These are phyloP conservation scores for Phytomonas sp. DNA, from an alignment of 208 protist genomes.

Conservation along the genomic window DNA sequence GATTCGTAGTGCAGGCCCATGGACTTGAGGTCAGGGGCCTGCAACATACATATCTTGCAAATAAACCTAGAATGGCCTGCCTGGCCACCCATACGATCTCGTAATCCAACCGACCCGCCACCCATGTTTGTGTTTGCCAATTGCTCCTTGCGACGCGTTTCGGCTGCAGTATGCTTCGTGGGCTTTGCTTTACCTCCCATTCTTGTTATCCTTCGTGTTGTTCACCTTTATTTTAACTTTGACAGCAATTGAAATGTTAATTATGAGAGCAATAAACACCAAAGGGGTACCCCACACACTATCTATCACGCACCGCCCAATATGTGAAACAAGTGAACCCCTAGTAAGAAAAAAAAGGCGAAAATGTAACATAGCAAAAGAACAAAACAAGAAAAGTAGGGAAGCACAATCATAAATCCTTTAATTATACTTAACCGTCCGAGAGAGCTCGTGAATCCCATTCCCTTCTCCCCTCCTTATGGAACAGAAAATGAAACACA, in stretches of 20 bases:
- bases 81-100: constrained; percentile 51
- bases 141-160: constrained; percentile 60
- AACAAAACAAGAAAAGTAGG: not conserved
- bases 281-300: not conserved
- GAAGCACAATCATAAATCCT: not conserved
- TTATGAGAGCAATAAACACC: not conserved
- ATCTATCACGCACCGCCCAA: not conserved
- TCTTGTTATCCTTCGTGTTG: constrained; percentile 9
- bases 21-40: constrained; percentile 57
- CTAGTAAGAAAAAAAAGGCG: not conserved
- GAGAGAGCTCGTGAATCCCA: not conserved
- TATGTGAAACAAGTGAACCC: not conserved
- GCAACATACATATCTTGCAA: constrained; percentile 57
- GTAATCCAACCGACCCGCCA: constrained; percentile 40
- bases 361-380: not conserved
- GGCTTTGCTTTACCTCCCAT: constrained; percentile 80
- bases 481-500: not conserved
- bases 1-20: constrained; percentile 62
- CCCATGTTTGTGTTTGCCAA: constrained; percentile 66
- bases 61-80: constrained; percentile 48
- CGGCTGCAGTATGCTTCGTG: constrained; percentile 62
- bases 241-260: not conserved
- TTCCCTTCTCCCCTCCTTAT: not conserved
- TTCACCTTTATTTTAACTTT: not conserved
- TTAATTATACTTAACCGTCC: not conserved